Evolutionary conservation across 805 yeast genomes (phyloP), one percentile per base, ranked within the genome.

Genomic region (Spathaspora passalidarum): DNA sequence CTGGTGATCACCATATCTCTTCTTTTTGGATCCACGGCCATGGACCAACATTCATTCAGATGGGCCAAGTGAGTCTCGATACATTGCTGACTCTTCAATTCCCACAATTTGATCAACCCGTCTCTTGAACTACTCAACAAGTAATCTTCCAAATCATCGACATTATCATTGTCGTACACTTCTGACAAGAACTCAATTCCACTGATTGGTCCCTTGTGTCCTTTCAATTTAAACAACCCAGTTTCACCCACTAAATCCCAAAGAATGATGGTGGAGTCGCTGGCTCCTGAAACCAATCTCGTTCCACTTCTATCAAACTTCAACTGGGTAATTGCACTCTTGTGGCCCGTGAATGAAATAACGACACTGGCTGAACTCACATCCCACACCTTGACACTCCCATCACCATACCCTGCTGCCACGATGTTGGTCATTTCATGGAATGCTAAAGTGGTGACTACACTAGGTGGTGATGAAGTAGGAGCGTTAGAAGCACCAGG

Each of bases 231-330:
- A 69, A 80, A 87, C 26, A 92, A 66, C 10, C 99, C 99, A 21
- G 79, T 82, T 71, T 94, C 99, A 8, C 88, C 86, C 13, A 94
- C 91, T 45, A 94, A 77, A 69, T 94, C 99, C 99, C 99, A 94
- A 54, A 90, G 75, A 50, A 94, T 85, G 26, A 92, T 80, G 45
- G 80, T 73, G 3, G 97, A 78, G 64, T 94, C 99, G 41, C 79
- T 78, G 1, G 96, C 84, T 2, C 98, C 99, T 5, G 96, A 86
- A 25, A 84, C 78, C 14, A 94, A 69, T 50, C 94, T 73, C 0
- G 98, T 90, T 39, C 98, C 98, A 32, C 84, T 82, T 13, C 63
- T 56, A 60, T 91, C 97, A 57, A 92, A 94, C 43, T 67, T 62
- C 38, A 94, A 70, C 13, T 73, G 60, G 2, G 91, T 78, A n/a